A percentile compares a stretch with the other conserved stretches of the same genome.
Evolutionary conservation across 495 filamentous ascomycete species (phyloP).

Genomic region (Jackrogersella multiformis): DNA sequence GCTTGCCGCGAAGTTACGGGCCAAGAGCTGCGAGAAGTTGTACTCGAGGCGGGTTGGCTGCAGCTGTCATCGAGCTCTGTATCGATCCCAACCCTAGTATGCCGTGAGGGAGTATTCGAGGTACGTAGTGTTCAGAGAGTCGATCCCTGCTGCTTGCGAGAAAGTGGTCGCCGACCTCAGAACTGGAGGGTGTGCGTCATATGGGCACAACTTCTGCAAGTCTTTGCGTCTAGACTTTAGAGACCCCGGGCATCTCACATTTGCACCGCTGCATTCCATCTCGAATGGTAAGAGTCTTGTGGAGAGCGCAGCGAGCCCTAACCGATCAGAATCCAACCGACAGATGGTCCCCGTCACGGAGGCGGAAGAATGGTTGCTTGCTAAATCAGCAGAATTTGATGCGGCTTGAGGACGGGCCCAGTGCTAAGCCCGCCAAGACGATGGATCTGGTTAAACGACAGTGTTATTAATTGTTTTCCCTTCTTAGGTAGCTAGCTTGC

Average conservation of each 20-base stretch:
- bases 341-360: slow-evolving; percentile 19
- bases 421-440: slow-evolving; percentile 38
- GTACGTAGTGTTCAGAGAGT: slow-evolving; percentile 38
- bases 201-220: slow-evolving; percentile 42
- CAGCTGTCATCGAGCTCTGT: slow-evolving; percentile 41
- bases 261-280: slow-evolving; percentile 30
- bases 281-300: slow-evolving; percentile 29
- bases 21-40: slow-evolving; percentile 44
- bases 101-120: slow-evolving; percentile 40
- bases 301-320: slow-evolving; percentile 22
- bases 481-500: slow-evolving; percentile 11
- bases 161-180: slow-evolving; percentile 43
- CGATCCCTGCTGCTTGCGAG: slow-evolving; percentile 44
- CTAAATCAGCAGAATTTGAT: slow-evolving; percentile 5
- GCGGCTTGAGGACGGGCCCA: slow-evolving; percentile 29
- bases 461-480: slow-evolving; percentile 35
- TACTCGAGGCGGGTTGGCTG: slow-evolving; percentile 40
- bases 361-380: slow-evolving; percentile 14
- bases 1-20: slow-evolving; percentile 41
- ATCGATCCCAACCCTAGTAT: slow-evolving; percentile 30
- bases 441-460: slow-evolving; percentile 29
- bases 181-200: slow-evolving; percentile 44
- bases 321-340: slow-evolving; percentile 5
- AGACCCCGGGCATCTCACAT: slow-evolving; percentile 32
- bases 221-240: slow-evolving; percentile 43